Conservation (phyloP, 208 protist genomes). For the Trypanosomatidae sp. region DNA sequence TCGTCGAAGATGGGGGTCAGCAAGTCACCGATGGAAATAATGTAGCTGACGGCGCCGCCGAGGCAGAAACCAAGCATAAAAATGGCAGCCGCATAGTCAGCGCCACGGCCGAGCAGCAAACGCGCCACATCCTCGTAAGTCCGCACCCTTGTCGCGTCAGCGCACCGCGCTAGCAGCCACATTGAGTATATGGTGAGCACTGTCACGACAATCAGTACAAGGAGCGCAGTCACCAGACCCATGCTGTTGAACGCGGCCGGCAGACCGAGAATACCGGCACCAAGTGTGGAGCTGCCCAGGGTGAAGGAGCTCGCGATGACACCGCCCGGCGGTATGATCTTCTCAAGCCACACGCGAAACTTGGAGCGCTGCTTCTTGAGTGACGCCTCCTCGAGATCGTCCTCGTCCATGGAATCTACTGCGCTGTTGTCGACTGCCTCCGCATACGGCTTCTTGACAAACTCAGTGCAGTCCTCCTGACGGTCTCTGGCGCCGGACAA, state of each 20-base stretch:
- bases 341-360: conserved; percentile 26
- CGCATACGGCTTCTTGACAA: not conserved
- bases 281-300: conserved; percentile 52
- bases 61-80: conserved; percentile 46
- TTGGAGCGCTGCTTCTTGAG: conserved; percentile 5
- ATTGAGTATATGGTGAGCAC: conserved; percentile 66
- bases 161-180: conserved; percentile 41
- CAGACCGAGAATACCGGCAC: conserved; percentile 65
- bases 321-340: conserved; percentile 54
- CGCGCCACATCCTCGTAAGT: conserved; percentile 42
- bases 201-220: conserved; percentile 42
- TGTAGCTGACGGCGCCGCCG: conserved; percentile 65
- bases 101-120: conserved; percentile 28
- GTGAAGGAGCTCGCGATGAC: conserved; percentile 60
- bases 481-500: not conserved
- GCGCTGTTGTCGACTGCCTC: not conserved
- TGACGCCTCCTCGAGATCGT: not conserved
- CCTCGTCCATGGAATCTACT: conserved; percentile 17
- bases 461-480: not conserved
- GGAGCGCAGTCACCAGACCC: conserved; percentile 42
- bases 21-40: conserved; percentile 64
- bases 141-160: conserved; percentile 28
- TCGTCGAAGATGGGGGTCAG: conserved; percentile 49
- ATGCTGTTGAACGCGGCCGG: conserved; percentile 59
- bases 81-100: conserved; percentile 27